phyloP scores from a whole-genome alignment of 2,329 filamentous ascomycete species.

The Macrophomina pseudophaseolina region DNA sequence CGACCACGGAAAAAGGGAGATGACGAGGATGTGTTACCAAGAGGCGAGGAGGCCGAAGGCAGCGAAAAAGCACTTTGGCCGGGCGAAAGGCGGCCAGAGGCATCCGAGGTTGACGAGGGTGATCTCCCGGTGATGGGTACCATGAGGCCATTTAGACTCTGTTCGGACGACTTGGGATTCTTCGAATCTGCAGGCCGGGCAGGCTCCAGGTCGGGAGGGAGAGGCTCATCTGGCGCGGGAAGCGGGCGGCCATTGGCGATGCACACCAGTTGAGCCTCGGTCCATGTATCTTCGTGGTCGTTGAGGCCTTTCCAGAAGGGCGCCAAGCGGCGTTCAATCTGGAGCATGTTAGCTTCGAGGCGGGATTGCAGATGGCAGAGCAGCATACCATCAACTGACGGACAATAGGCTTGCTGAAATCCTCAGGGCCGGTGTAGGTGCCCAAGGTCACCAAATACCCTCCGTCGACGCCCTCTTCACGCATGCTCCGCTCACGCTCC shows the following conservation, averaged over 20 bases:
- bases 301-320: slow-evolving; percentile 96
- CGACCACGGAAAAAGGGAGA: slow-evolving; percentile 74
- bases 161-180: slow-evolving; percentile 58
- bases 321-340: slow-evolving; percentile 92
- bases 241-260: slow-evolving; percentile 83
- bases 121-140: slow-evolving; percentile 80
- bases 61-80: slow-evolving; percentile 68
- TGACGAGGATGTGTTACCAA: slow-evolving; percentile 50
- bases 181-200: not conserved
- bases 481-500: slow-evolving; percentile 88
- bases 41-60: slow-evolving; percentile 62
- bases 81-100: slow-evolving; percentile 60
- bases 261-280: slow-evolving; percentile 92
- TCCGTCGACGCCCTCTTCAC: slow-evolving; percentile 90
- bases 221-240: slow-evolving; percentile 76
- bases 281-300: slow-evolving; percentile 87
- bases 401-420: slow-evolving; percentile 88
- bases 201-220: slow-evolving; percentile 67
- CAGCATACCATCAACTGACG: slow-evolving; percentile 82
- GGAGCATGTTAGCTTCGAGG: slow-evolving; percentile 29
- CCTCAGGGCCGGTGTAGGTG: slow-evolving; percentile 88
- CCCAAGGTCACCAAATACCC: slow-evolving; percentile 94
- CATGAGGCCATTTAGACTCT: slow-evolving; percentile 72
- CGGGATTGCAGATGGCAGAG: not conserved
- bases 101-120: slow-evolving; percentile 79